Evolutionary conservation across 169 alveolate species (phyloP).

Genomic region (Eimeria sp.): DNA sequence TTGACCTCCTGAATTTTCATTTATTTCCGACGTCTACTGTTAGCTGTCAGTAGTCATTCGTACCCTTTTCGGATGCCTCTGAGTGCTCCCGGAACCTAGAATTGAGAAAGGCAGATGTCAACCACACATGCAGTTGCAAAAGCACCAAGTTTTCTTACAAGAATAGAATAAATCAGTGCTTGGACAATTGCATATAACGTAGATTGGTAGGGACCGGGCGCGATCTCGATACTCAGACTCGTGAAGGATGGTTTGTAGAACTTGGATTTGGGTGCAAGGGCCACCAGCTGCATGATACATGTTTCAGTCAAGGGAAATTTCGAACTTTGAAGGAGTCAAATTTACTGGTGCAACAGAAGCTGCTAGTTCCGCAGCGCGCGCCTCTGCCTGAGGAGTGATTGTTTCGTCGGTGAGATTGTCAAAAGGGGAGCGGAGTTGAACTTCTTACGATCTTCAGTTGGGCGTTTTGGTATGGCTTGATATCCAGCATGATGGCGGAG

Average conservation of each 20-base stretch:
- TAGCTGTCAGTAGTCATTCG: background rate
- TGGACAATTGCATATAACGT: conserved; percentile 34
- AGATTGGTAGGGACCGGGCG: conserved; percentile 60
- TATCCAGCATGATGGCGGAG: conserved; percentile 58
- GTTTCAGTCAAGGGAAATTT: background rate
- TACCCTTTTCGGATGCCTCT: conserved; percentile 62
- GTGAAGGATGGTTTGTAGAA: conserved; percentile 31
- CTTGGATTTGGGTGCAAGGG: conserved; percentile 71
- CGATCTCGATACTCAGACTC: conserved; percentile 57
- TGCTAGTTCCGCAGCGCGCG: conserved; percentile 74
- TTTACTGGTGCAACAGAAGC: conserved; percentile 68
- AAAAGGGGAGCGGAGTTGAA: background rate
- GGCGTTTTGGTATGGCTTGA: conserved; percentile 61
- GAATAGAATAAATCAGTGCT: conserved; percentile 43
- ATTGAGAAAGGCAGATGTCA: too few relatives aligned
- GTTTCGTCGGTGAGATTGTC: background rate
- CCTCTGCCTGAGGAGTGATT: conserved; percentile 35
- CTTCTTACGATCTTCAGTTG: conserved; percentile 60
- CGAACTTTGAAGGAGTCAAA: background rate
- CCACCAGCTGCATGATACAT: conserved; percentile 12
- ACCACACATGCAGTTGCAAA: background rate
- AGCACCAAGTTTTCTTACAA: background rate
- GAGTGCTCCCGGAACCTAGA: conserved; percentile 55
- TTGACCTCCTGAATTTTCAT: conserved; percentile 23
- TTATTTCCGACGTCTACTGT: background rate